Base-by-base conservation (phyloP, 2,329 filamentous ascomycete genomes). In the Arthroderma sp. region DNA sequence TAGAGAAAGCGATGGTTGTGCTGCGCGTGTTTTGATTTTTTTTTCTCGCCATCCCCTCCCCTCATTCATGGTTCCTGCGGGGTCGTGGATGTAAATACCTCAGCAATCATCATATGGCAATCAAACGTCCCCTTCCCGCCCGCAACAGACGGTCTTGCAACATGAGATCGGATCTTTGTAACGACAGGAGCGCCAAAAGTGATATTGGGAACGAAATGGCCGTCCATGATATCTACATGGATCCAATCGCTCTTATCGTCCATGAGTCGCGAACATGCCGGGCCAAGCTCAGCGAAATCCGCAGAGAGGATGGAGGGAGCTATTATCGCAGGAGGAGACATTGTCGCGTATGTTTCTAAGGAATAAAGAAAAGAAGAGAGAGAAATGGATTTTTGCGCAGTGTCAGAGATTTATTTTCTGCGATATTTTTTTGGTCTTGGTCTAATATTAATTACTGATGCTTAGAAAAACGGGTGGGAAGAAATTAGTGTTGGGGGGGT, bases 71-170 rank as follows among this genome's bases (percentile, higher is more conserved):
- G 7, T 42, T 39, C 4, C 42, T 42, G 15, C 15, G 15, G 15
- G 15, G 15, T 22, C 15, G 15, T 22, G 15, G 15, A 22, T 22
- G 15, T 22, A 22, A 22, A 55, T 73, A 89, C 86, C 82, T 98
- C 89, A 58, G 86, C 80, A 61, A 98, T 94, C 91, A 98, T 98
- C 91, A 98, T 96, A 68, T 98, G 91, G 74, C 91, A 98, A 68
- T 98, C 91, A 63, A 98, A 98, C 9, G 89, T 96, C 50, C 91
- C 91, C 56, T 81, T 83, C 43, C 84, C 87, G 54, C 82, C 72
- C 31, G 74, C 74, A 42, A 74, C 70, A 36, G 72, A 72, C 3
- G 87, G 88, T 54, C 75, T 74, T 46, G 86, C 81, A 56, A 98
- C 88, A 58, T 94, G 84, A 38, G 77, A 73, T 51, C 91, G 80